phyloP scores from a whole-genome alignment of 441 rosid species.

The Sinapis alba region DNA sequence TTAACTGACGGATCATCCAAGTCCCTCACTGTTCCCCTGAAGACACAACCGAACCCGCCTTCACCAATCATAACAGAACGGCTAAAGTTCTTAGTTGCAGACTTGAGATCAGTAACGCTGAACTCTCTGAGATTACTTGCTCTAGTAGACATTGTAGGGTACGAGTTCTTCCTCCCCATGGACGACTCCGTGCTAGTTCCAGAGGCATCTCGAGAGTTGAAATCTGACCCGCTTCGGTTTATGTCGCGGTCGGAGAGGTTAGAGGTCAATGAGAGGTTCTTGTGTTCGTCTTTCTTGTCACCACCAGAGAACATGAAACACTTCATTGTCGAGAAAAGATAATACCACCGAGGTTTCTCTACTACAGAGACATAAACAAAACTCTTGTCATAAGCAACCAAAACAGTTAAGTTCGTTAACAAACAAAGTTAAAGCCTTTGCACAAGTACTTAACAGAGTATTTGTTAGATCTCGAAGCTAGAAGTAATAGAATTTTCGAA shows the following conservation, averaged over 20 bases:
- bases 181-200: conserved; percentile 70
- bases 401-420: neutral
- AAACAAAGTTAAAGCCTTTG: neutral
- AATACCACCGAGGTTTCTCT: conserved; percentile 28
- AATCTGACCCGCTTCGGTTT: conserved; percentile 57
- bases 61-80: conserved; percentile 70
- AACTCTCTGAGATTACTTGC: conserved; percentile 69
- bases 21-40: conserved; percentile 49
- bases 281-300: conserved; percentile 58
- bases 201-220: conserved; percentile 61
- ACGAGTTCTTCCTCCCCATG: conserved; percentile 54
- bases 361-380: conserved; percentile 40
- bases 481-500: neutral
- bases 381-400: no score
- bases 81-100: conserved; percentile 71
- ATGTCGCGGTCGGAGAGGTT: conserved; percentile 51
- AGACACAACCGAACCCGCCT: conserved; percentile 82
- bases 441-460: neutral
- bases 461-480: neutral
- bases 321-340: conserved; percentile 56
- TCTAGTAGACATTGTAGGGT: conserved; percentile 53
- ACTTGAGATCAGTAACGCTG: conserved; percentile 62
- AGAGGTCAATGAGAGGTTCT: conserved; percentile 46
- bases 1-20: conserved; percentile 51
- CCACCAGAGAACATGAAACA: conserved; percentile 65